A percentile compares a stretch with the other conserved stretches of the same genome.
These are phyloP conservation scores for Suillus ampliporus DNA, from an alignment of 768 basidiomycete species.

Conservation along the genomic window DNA sequence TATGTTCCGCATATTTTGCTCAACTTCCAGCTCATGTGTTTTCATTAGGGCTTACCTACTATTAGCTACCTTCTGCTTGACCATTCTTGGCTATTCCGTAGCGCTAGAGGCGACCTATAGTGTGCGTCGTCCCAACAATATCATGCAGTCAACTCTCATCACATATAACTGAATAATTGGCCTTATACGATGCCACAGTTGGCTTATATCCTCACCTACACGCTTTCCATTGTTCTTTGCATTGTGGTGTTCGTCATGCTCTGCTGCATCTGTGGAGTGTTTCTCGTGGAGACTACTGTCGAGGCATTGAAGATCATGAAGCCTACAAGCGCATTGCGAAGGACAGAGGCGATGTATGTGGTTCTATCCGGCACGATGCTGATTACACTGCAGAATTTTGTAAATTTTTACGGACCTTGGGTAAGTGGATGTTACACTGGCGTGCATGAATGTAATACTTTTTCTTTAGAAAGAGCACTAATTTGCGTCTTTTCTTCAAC, in stretches of 20 bases:
- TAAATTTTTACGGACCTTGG: conserved; percentile 95
- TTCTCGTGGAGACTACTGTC: conserved; percentile 79
- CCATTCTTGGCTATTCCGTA: conserved; percentile 64
- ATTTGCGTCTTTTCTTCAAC: conserved; percentile 89
- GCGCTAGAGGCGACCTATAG: conserved; percentile 56
- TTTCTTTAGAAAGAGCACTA: conserved; percentile 56
- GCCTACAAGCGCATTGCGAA: conserved; percentile 75
- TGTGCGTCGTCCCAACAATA: conserved; percentile 35
- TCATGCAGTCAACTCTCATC: neutral
- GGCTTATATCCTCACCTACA: conserved; percentile 73
- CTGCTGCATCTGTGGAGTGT: conserved; percentile 76
- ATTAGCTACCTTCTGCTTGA: conserved; percentile 65
- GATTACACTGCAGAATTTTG: conserved; percentile 60
- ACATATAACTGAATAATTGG: conserved; percentile 49
- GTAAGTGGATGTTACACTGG: conserved; percentile 39
- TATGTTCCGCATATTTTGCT: conserved; percentile 39
- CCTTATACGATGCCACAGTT: conserved; percentile 67
- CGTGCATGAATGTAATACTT: neutral
- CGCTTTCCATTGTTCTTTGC: conserved; percentile 76
- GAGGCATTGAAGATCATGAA: conserved; percentile 88
- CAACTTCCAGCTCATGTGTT: neutral
- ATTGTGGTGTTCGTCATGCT: conserved; percentile 78
- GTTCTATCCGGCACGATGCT: neutral
- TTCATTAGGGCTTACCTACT: conserved; percentile 77
- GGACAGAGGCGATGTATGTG: conserved; percentile 67